Percentiles rank a stretch among this genome's conserved stretches.
phyloP scores from a whole-genome alignment of 345 rosid genomes.

The Eucalyptus brandiana region DNA sequence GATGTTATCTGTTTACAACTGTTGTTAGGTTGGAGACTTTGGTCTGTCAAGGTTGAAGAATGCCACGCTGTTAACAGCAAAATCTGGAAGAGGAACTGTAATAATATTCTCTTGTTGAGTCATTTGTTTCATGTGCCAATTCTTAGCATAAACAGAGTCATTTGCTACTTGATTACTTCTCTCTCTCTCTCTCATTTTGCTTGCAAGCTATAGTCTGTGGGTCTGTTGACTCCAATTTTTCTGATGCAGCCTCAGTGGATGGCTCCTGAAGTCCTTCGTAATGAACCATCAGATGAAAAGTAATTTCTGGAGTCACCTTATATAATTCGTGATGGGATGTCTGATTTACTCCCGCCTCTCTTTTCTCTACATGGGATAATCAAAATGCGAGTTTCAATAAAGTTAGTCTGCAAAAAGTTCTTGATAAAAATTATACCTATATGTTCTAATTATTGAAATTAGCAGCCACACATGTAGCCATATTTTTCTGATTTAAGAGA shows the following conservation, averaged over 20 bases:
- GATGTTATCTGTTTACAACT: background rate
- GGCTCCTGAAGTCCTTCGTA: constrained; percentile 93
- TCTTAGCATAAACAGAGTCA: background rate
- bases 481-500: background rate
- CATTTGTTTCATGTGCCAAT: background rate
- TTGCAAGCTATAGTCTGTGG: background rate
- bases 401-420: background rate
- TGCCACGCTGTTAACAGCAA: constrained; percentile 61
- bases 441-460: background rate
- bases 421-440: background rate
- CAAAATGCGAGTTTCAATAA: background rate
- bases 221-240: background rate
- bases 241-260: constrained; percentile 88
- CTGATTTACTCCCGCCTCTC: background rate
- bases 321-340: background rate
- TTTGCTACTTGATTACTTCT: background rate
- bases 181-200: background rate
- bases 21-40: constrained; percentile 76
- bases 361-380: background rate
- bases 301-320: background rate
- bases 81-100: constrained; percentile 89
- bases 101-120: background rate
- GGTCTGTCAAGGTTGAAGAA: constrained; percentile 85
- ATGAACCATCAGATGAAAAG: constrained; percentile 90
- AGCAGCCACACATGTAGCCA: background rate